Base-by-base conservation (phyloP, 225 moss, liverwort and hornwort genomes). In the Anthoceros angustus region DNA sequence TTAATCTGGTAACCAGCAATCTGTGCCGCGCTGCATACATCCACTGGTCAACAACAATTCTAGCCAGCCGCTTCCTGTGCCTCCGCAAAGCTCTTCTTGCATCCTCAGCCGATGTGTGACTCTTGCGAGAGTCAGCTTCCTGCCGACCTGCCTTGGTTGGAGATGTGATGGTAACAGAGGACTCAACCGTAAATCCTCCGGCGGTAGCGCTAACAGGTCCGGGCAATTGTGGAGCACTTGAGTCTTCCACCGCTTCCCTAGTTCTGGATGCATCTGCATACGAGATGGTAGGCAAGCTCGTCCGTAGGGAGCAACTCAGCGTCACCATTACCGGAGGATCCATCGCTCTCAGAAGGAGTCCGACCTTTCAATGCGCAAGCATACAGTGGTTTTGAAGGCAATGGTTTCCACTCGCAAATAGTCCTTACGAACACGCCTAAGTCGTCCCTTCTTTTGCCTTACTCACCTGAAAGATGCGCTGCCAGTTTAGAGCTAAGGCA, bases 1-100 rank as follows among this genome's bases (percentile, higher is more conserved):
- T 18, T 23, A 55, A 55, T 55, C 14, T 55, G 55, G 55, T 55
- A 20, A 23, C 55, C 18, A 55, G n/a, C n/a, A 55, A 15, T 15
- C 55, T 55, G 55, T 55, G 55, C 14, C 55, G 55, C 55, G 55
- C 55, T 18, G n/a, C 55, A 23, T 55, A 55, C 6, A 55, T 7
- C 55, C 55, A 55, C 1, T 55, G 55, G 14, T 55, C 55, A 8
- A 55, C 55, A 55, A 55, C 55, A 55, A 55, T 55, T 55, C 23
- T 55, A 5, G 55, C 55, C 18, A 55, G n/a, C 55, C 55, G 18
- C 55, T 23, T 55, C 4, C 55, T 55, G 55, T 55, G 55, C 14
- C 55, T 55, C 55, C 55, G 55, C n/a, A 55, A 20, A 18, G 55
- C 55, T 20, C n/a, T 55, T 55, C 55, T 55, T 15, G 55, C 55